A percentile compares a stretch with the other conserved stretches of the same genome.
Conservation (phyloP, 2,329 filamentous ascomycete species). For the Penicillium olsonii region DNA sequence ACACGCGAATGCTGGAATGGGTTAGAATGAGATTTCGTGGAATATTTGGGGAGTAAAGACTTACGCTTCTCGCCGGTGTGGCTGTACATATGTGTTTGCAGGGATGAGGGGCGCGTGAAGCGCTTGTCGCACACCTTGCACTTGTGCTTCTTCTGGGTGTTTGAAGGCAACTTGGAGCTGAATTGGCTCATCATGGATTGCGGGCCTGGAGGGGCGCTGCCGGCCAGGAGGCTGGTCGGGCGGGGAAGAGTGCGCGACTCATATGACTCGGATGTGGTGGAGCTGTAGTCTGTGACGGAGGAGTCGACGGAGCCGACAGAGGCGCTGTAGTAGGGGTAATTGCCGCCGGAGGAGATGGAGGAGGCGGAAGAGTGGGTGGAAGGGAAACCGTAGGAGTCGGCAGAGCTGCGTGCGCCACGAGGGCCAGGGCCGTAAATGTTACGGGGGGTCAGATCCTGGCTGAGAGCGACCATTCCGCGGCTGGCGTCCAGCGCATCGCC, state of each 20-base stretch:
- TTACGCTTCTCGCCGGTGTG: slow-evolving; percentile 97
- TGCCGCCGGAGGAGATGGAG: slow-evolving; percentile 81
- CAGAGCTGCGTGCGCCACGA: slow-evolving; percentile 66
- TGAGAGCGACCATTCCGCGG: slow-evolving; percentile 92
- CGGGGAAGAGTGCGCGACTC: slow-evolving; percentile 84
- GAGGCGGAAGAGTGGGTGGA: slow-evolving; percentile 88
- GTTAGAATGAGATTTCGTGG: slow-evolving; percentile 19
- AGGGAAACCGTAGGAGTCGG: slow-evolving; percentile 90
- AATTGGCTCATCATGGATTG: slow-evolving; percentile 99
- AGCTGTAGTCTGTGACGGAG: slow-evolving; percentile 90
- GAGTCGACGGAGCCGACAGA: slow-evolving; percentile 70
- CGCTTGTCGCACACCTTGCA: slow-evolving; percentile 99
- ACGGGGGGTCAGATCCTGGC: slow-evolving; percentile 83
- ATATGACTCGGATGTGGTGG: slow-evolving; percentile 78
- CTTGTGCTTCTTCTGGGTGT: slow-evolving; percentile 98
- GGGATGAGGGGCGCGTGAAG: slow-evolving; percentile 88
- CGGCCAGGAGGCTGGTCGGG: slow-evolving; percentile 65
- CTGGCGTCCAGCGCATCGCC: slow-evolving; percentile 90
- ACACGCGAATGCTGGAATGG: slow-evolving; percentile 77
- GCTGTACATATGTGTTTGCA: slow-evolving; percentile 98
- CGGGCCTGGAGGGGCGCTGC: slow-evolving; percentile 74
- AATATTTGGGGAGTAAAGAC: slow-evolving; percentile 41
- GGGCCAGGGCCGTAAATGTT: slow-evolving; percentile 82
- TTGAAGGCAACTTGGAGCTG: slow-evolving; percentile 92
- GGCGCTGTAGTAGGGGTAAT: slow-evolving; percentile 82